A percentile compares a stretch with the other conserved stretches of the same genome.
These are phyloP conservation scores for Alternaria ethzedia DNA, from an alignment of 2,329 filamentous ascomycete species.

Conservation along the genomic window DNA sequence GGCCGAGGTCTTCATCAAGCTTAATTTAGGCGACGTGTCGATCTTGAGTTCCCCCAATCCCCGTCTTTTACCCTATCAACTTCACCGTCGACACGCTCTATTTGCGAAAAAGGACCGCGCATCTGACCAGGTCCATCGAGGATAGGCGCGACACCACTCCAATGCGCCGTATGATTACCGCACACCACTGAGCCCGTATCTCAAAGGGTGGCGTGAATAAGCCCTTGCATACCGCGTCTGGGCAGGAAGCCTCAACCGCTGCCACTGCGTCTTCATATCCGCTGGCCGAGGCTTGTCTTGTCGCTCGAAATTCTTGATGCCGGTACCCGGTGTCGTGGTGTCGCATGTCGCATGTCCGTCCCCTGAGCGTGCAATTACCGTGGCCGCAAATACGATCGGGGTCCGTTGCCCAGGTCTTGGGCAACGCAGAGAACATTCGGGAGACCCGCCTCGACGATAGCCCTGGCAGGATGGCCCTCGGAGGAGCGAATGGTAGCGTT, in stretches of 20 bases:
- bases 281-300: conserved; percentile 3
- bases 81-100: background rate
- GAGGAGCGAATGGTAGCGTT: conserved; percentile 2
- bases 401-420: conserved; percentile 5
- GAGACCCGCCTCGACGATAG: background rate
- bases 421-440: background rate
- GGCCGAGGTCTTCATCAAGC: conserved; percentile 3
- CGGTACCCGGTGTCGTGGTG: background rate
- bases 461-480: background rate
- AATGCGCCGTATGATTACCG: background rate
- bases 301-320: background rate
- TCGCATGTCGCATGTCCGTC: background rate
- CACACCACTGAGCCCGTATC: background rate
- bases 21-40: conserved; percentile 9
- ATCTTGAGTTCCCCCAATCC: conserved; percentile 9
- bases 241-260: conserved; percentile 10
- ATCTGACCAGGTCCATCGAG: background rate
- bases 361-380: background rate
- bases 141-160: background rate
- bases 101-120: background rate
- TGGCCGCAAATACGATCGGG: background rate
- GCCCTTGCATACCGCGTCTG: conserved; percentile 1
- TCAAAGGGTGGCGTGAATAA: conserved; percentile 2
- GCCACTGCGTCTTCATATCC: conserved; percentile 4
- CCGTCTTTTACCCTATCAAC: conserved; percentile 7